These are phyloP conservation scores for Ochetophila trinervis DNA, from an alignment of 306 rosid species.

Conservation along the genomic window DNA sequence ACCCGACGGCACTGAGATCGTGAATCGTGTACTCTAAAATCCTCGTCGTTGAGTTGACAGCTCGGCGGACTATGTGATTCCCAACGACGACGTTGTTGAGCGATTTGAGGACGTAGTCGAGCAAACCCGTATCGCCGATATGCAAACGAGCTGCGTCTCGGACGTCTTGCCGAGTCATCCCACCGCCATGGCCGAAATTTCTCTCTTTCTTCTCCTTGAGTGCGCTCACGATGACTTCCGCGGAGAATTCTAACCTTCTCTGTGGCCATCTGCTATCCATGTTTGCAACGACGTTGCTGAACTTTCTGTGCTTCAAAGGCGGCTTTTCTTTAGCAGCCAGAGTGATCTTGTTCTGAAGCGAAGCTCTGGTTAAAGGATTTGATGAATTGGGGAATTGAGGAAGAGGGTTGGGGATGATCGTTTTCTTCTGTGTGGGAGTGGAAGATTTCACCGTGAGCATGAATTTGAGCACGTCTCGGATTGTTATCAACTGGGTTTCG, in stretches of 20 bases:
- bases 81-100: slow-evolving; percentile 73
- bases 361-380: slow-evolving; percentile 33
- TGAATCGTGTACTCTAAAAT: slow-evolving; percentile 74
- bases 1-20: slow-evolving; percentile 35
- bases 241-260: slow-evolving; percentile 72
- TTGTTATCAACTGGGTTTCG: slow-evolving; percentile 60
- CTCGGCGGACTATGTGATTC: slow-evolving; percentile 60
- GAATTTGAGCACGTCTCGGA: slow-evolving; percentile 70
- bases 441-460: slow-evolving; percentile 77
- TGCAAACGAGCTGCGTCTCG: slow-evolving; percentile 83
- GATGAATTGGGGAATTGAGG: slow-evolving; percentile 25
- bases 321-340: slow-evolving; percentile 52
- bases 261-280: slow-evolving; percentile 97
- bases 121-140: slow-evolving; percentile 88
- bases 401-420: slow-evolving; percentile 10
- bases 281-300: slow-evolving; percentile 47
- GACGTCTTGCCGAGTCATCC: slow-evolving; percentile 87
- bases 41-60: slow-evolving; percentile 63
- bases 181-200: slow-evolving; percentile 46
- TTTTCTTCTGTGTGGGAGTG: slow-evolving; percentile 34
- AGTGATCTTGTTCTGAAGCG: slow-evolving; percentile 28
- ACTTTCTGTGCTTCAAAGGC: slow-evolving; percentile 51
- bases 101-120: slow-evolving; percentile 84
- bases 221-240: slow-evolving; percentile 79
- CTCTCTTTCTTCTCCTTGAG: slow-evolving; percentile 60